These are phyloP conservation scores for Chaetomidium leptoderma DNA, from an alignment of 495 filamentous ascomycete genomes.

Conservation along the genomic window DNA sequence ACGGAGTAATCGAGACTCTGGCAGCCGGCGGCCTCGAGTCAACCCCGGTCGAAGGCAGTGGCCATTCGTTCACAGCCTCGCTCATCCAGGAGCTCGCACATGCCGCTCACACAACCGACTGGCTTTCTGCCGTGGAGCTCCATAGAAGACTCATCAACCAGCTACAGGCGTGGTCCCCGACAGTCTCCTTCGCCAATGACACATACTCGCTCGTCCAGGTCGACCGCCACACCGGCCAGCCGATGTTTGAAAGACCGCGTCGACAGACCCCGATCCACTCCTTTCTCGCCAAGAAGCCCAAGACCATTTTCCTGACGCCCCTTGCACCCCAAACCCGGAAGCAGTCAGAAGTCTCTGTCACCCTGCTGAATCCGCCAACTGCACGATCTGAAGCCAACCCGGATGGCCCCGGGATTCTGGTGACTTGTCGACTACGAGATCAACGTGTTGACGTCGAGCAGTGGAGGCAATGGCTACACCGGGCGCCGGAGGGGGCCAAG, in stretches of 20 bases:
- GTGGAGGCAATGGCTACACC: slow-evolving; percentile 18
- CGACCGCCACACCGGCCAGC: slow-evolving; percentile 7
- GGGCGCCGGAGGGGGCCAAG: neutral
- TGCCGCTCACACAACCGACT: slow-evolving; percentile 17
- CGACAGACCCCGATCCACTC: slow-evolving; percentile 14
- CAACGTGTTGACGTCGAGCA: neutral
- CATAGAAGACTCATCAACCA: slow-evolving; percentile 25
- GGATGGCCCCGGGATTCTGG: slow-evolving; percentile 5
- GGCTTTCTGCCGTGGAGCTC: slow-evolving; percentile 25
- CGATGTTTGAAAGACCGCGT: slow-evolving; percentile 15
- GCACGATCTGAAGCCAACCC: neutral
- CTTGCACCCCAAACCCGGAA: neutral
- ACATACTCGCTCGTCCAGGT: slow-evolving; percentile 16
- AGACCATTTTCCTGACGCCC: slow-evolving; percentile 20
- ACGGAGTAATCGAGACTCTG: slow-evolving; percentile 24
- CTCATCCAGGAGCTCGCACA: slow-evolving; percentile 27
- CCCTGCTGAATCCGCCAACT: slow-evolving; percentile 9
- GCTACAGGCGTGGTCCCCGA: slow-evolving; percentile 16
- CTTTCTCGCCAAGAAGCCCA: slow-evolving; percentile 8
- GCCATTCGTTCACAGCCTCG: slow-evolving; percentile 29
- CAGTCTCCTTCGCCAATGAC: slow-evolving; percentile 13
- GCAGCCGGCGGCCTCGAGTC: slow-evolving; percentile 31
- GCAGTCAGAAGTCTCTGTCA: neutral
- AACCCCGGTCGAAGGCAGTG: slow-evolving; percentile 12
- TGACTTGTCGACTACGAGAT: neutral